Base-by-base conservation (phyloP, 2,329 filamentous ascomycete genomes). In the Parastagonospora nodorum region DNA sequence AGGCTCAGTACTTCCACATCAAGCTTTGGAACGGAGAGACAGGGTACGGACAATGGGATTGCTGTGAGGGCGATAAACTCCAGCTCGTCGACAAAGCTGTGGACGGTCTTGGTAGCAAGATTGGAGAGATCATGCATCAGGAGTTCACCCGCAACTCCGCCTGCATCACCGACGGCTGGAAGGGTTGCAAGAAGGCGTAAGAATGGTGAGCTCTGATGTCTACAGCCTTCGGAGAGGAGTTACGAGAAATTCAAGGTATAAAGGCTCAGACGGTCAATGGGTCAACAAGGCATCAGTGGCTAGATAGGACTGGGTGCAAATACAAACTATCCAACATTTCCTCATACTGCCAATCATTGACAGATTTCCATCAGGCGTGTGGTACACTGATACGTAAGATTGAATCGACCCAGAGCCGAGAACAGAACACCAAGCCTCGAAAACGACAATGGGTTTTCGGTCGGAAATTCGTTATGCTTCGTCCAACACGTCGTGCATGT, bases 131-230 rank as follows among this genome's bases (percentile, higher is more conserved):
- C n/a, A 33, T 43, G 19, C 8, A 30, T 7, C 30, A 35, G 28
- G 19, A 19, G 4, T 43, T 43, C 15, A 43, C 30, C 2, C 14
- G 30, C 11, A 30, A 43, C 15, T 19, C 41, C 2, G 10, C 29
- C 8, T 43, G 41, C 15, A 43, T 43, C 30, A 43, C 33, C 19
- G 8, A 43, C 24, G 29, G 41, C 3, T 43, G 41, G 41, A 35
- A 33, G 16, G 1, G 12, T 5, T 43, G 41, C 15, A 15, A 16
- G 7, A 16, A 37, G 19, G 19, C 19, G 19, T 16, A 11, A 37
- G 8, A 5, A 7, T n/a, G 8, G 32, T 12, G 6, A 14, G 32
- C 2, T 35, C 12, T 35, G 12, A 15, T 6, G 12, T 35, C 15
- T n/a, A n/a, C 32, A n/a, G 11, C 8, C 19, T 24, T 24, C 19